A percentile compares a stretch with the other conserved stretches of the same genome.
These are phyloP conservation scores for Buddleja alternifolia DNA, from an alignment of 257 asterid genomes.

Conservation along the genomic window DNA sequence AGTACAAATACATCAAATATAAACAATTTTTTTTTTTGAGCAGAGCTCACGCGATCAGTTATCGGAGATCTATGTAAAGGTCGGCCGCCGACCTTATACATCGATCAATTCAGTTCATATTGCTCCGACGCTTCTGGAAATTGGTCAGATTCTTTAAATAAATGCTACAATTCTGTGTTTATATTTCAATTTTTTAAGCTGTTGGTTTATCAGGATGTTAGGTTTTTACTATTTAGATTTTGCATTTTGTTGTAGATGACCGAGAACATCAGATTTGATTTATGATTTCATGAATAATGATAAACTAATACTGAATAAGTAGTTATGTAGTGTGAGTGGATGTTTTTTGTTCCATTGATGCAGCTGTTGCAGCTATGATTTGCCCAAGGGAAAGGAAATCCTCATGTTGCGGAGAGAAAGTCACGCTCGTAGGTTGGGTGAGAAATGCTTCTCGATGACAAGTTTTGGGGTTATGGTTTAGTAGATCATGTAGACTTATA, in stretches of 20 bases:
- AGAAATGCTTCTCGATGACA: constrained; percentile 24
- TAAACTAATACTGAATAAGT: neutral
- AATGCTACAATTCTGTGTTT: neutral
- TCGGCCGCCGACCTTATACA: constrained; percentile 50
- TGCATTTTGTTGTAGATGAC: neutral
- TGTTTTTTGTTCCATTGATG: constrained; percentile 18
- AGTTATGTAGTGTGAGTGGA: neutral
- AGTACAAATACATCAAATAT: neutral
- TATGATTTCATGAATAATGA: constrained; percentile 1
- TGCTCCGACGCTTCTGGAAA: constrained; percentile 64
- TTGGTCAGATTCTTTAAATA: constrained; percentile 44
- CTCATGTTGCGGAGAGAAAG: constrained; percentile 58
- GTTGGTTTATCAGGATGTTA: constrained; percentile 11
- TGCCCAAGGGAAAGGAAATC: constrained; percentile 67
- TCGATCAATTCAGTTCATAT: constrained; percentile 73
- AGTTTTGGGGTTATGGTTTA: constrained; percentile 4
- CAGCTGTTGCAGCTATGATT: constrained; percentile 74
- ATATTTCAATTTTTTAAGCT: neutral
- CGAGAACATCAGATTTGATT: neutral
- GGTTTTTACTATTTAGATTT: neutral
- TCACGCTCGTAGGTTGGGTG: constrained; percentile 74
- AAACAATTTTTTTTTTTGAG: constrained; percentile 7
- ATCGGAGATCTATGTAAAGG: constrained; percentile 57
- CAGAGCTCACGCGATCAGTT: constrained; percentile 72
- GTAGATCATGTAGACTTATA: constrained; percentile 12